Base-by-base conservation (phyloP, 495 filamentous ascomycete genomes). In the Neurospora sp. region DNA sequence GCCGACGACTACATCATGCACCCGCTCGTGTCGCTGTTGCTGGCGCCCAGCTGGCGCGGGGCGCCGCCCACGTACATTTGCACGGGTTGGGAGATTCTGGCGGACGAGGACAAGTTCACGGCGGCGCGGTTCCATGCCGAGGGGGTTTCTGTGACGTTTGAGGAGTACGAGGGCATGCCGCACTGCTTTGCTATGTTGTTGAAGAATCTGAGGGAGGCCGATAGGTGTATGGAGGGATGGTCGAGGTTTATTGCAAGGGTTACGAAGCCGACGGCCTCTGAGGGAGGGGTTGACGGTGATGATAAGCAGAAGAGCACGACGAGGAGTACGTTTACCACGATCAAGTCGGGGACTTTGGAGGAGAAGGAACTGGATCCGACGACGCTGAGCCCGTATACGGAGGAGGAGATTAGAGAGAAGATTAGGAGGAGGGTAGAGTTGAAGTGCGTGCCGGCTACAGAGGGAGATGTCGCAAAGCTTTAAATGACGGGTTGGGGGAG, bases 121-220 rank as follows among this genome's bases (percentile, higher is more conserved):
- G 92, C 91, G 14, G 81, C 85, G 8, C 84, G 86, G 41, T 83
- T 93, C 3, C 83, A 86, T 39, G 75, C 77, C 8, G 89, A 90
- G 16, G 90, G 90, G 14, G 92, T 91, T 1, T 74, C 79, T 1
- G 88, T 97, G 6, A 82, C 88, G 40, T 91, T 89, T 45, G 89
- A 94, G 76, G 86, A 93, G 80, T 97, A 89, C 75, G 92, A 95
- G 79, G 91, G 89, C 1, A 96, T 97, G 93, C 94, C 94, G 61
- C 95, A 98, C 78, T 92, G 91, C 73, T 97, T 96, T 78, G 89
- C 85, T 0, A 75, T 90, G 74, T 69, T 96, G 0, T 81, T 97
- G 72, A 79, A 84, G n/a, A 78, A 76, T n/a, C 75, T 87, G 1
- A 70, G 80, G 1, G 86, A 83, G 7, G 76, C 84, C 2, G 81